Evolutionary conservation across 495 filamentous ascomycete genomes (phyloP).

Genomic region (Chaetomium cochliodes): DNA sequence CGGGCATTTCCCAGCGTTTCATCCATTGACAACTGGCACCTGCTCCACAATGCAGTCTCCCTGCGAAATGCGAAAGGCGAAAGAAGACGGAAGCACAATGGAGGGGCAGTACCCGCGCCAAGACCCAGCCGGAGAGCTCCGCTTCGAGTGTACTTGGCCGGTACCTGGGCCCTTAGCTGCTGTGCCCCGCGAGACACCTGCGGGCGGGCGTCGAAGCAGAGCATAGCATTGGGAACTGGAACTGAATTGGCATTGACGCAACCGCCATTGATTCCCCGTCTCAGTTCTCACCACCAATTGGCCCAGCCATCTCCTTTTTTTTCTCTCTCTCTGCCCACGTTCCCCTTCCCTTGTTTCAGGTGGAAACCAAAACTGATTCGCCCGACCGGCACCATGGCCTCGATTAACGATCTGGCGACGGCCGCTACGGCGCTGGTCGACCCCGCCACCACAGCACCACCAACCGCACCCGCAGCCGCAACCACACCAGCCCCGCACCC

Average conservation of each 20-base stretch:
- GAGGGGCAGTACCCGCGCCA: not conserved
- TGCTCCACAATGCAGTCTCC: not conserved
- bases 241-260: too few relatives aligned
- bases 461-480: not conserved
- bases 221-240: not conserved
- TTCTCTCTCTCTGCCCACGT: not conserved
- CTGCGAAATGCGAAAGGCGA: too few relatives aligned
- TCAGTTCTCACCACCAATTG: conserved; percentile 14
- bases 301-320: conserved; percentile 14
- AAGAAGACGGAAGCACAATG: not conserved
- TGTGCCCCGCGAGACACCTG: not conserved
- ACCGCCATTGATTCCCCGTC: not conserved
- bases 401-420: conserved; percentile 47
- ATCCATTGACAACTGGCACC: conserved; percentile 8
- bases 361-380: not conserved
- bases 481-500: conserved; percentile 10
- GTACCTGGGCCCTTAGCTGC: not conserved
- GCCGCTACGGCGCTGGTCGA: conserved; percentile 39
- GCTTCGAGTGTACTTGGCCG: not conserved
- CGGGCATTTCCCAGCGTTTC: not conserved
- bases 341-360: not conserved
- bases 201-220: too few relatives aligned
- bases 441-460: conserved; percentile 18
- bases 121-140: not conserved
- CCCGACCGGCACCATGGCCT: conserved; percentile 34